phyloP scores from a whole-genome alignment of 768 basidiomycete species.

The Boletus pseudopeckii region DNA sequence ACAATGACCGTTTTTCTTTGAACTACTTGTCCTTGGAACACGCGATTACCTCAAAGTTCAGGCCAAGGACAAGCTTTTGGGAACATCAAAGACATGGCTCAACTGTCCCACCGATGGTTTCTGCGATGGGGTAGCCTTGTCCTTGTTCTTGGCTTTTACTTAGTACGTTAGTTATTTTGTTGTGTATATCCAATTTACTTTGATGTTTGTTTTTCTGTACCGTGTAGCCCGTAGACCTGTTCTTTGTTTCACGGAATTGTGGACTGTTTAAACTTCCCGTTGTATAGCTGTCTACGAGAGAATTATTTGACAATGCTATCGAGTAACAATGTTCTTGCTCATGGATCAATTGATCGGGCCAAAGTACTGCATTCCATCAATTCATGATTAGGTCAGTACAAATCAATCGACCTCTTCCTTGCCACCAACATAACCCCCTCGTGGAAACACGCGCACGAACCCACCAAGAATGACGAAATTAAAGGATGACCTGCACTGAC shows the following conservation, averaged over 20 bases:
- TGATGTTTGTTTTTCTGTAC: neutral
- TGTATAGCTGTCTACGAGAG: neutral
- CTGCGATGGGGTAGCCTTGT: too few species aligned
- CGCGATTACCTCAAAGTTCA: too few species aligned
- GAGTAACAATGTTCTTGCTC: too few species aligned
- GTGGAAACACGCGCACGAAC: slow-evolving; percentile 1
- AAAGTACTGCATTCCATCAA: too few species aligned
- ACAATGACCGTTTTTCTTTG: neutral
- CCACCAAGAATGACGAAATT: slow-evolving; percentile 19
- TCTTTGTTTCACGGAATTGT: neutral
- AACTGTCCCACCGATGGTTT: too few species aligned
- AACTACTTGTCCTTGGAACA: too few species aligned
- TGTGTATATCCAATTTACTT: neutral
- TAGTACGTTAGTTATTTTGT: neutral
- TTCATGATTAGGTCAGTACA: too few species aligned
- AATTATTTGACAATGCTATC: neutral
- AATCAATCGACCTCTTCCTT: neutral
- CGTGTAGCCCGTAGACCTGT: slow-evolving; percentile 7
- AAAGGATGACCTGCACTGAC: slow-evolving; percentile 32
- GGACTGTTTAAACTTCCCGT: neutral
- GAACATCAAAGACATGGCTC: too few species aligned
- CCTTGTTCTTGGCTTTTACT: too few species aligned
- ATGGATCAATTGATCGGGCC: neutral
- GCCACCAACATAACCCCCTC: neutral
- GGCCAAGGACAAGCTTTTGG: too few species aligned